Evolutionary conservation across 768 basidiomycete genomes (phyloP), one percentile per base, ranked within the genome.

Genomic region (Hirschioporus abietinus): DNA sequence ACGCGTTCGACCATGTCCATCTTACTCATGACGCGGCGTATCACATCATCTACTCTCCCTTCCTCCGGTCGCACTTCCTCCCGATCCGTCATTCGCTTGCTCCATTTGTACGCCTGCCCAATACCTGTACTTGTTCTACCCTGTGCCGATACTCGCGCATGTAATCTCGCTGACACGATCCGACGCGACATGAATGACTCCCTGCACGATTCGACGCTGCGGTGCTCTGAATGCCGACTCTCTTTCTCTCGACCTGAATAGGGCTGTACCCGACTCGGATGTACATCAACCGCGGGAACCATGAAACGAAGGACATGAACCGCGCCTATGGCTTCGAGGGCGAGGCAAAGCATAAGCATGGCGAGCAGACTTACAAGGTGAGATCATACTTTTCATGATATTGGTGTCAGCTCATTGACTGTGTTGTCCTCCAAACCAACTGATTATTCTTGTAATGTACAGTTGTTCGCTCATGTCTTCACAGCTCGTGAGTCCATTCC

Each of bases 291-390:
- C 87, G 96, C 69, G 96, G 96, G 20, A 99, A 98, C 78, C 96
- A 99, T 73, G 95, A 96, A 78, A 89, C 94, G 67, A 92, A 93
- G 75, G 95, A 98, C 60, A 99, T 99, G 97, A 99, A 99, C 77
- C 81, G 90, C 63, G 86, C 89, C 24, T 95, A 96, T 76, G 95
- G 95, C 0, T 96, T 96, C 72, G 94, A 96, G 76, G 95, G 96
- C 57, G 97, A 99, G 80, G 91, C 88, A 34, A 96, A 96, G 74
- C 91, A 96, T 73, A 99, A 99, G 76, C 94, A 96, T 71, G 95
- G 95, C 30, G 95, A 97, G 73, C 89, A 95, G 75, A 90, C 93
- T 0, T 98, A 96, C 81, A 95, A 95, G 84, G 92, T 89, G 26
- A 64, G 73, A 66, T 26, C 64, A 18, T 10, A 63, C 24, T 34